Conservation (phyloP, 169 alveolate species). For the Plasmodium berghei region DNA sequence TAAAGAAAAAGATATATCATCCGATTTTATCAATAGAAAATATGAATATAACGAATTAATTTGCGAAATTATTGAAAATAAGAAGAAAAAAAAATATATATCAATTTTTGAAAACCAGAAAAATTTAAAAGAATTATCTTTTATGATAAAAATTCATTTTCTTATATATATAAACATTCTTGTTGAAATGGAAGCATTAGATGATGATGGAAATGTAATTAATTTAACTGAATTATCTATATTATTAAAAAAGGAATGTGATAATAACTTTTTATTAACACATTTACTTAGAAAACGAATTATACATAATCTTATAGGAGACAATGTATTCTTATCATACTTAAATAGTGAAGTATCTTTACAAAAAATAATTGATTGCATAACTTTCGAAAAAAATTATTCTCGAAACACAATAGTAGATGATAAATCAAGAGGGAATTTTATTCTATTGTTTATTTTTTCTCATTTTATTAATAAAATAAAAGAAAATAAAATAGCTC, state of each 20-base stretch:
- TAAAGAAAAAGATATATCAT: constrained; percentile 27
- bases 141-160: constrained; percentile 60
- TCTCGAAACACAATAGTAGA: constrained; percentile 57
- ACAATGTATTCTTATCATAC: constrained; percentile 27
- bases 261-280: constrained; percentile 79
- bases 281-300: constrained; percentile 56
- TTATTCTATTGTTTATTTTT: constrained; percentile 54
- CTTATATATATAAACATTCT: constrained; percentile 79
- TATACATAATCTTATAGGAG: constrained; percentile 60
- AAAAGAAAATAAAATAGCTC: constrained; percentile 72
- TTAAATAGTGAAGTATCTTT: constrained; percentile 25
- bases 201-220: constrained; percentile 77
- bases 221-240: constrained; percentile 82
- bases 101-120: constrained; percentile 2
- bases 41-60: constrained; percentile 69
- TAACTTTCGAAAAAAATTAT: constrained; percentile 68
- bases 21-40: constrained; percentile 50
- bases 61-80: constrained; percentile 25
- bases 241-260: constrained; percentile 79
- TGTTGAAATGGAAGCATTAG: constrained; percentile 81
- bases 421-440: constrained; percentile 48
- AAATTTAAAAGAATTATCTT: constrained; percentile 45
- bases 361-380: constrained; percentile 41
- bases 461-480: constrained; percentile 67
- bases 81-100: constrained; percentile 6